Evolutionary conservation across 1,284 basidiomycete genomes (phyloP), one percentile per base, ranked within the genome.

Genomic region (Apiotrichum akiyoshidainum): DNA sequence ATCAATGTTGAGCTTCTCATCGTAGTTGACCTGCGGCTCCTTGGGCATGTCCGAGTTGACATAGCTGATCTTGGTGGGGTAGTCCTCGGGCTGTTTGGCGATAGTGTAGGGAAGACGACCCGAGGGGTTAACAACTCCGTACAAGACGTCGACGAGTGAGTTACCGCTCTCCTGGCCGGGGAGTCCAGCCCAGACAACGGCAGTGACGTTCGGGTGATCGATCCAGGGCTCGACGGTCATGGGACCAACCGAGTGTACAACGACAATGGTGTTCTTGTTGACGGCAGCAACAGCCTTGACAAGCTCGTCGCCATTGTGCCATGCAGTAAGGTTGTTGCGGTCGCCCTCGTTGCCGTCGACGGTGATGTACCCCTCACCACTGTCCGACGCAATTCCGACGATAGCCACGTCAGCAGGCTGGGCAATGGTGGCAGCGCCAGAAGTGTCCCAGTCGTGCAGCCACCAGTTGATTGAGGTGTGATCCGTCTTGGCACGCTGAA

Each of bases 91-190:
- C 19, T 80, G 74, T 79, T 86, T 87, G 51, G 87, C 89, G 68
- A 91, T 90, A 2, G 89, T 90, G 76, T 90, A 90, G 1, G 90
- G 88, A 35, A 93, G 78, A 39, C 86, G 82, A 7, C 85, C 90
- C 19, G 84, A 85, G 0, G 90, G 90, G 73, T 87, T 91, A 72
- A 83, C 84, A n/a, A 75, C 80, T 7, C 77, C 76, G 59, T 76
- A 77, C 8, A 78, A 51, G 41, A 77, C 82, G 68, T 91, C 88
- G 1, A 84, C 82, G 31, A 93, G 79, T 0, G 86, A 78, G 71
- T 89, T 89, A 0, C 90, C 91, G 0, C 83, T 82, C 77, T 92
- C 90, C 67, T 87, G 83, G 16, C 90, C 90, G 12, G 85, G 83
- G n/a, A 77, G 46, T 42, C 75, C 75, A 1, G 73, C 72, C 75